A percentile compares a stretch with the other conserved stretches of the same genome.
phyloP scores from a whole-genome alignment of 768 basidiomycete species.

The Leucosporidium yakuticum region DNA sequence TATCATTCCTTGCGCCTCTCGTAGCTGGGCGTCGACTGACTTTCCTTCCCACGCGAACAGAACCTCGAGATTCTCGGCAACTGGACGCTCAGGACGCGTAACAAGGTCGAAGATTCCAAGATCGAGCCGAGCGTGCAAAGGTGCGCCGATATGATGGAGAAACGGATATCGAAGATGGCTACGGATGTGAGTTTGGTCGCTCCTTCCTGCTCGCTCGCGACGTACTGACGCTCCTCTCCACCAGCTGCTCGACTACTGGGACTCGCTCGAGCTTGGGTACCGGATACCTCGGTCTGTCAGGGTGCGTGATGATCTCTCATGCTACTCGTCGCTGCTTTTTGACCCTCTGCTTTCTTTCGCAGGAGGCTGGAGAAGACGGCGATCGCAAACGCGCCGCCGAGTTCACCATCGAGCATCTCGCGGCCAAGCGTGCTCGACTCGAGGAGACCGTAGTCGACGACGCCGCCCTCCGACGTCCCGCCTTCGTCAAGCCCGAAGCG shows the following conservation, averaged over 20 bases:
- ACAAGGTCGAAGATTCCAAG: slow-evolving; percentile 83
- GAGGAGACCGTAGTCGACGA: background rate
- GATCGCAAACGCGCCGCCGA: slow-evolving; percentile 24
- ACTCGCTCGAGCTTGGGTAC: slow-evolving; percentile 65
- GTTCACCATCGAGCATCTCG: slow-evolving; percentile 20
- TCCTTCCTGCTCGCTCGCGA: background rate
- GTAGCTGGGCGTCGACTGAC: slow-evolving; percentile 46
- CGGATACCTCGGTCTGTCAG: slow-evolving; percentile 64
- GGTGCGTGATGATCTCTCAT: background rate
- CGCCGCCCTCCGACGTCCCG: background rate
- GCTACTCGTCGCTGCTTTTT: background rate
- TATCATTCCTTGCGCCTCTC: background rate
- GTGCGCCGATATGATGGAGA: slow-evolving; percentile 17
- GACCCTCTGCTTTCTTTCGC: background rate
- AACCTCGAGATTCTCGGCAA: slow-evolving; percentile 43
- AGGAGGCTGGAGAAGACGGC: slow-evolving; percentile 16
- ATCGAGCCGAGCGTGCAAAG: slow-evolving; percentile 48
- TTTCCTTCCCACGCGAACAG: slow-evolving; percentile 30
- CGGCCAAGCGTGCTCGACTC: slow-evolving; percentile 24
- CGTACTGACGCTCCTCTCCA: background rate
- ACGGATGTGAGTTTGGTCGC: slow-evolving; percentile 52
- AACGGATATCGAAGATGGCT: slow-evolving; percentile 50
- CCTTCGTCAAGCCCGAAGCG: slow-evolving; percentile 20
- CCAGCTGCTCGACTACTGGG: slow-evolving; percentile 77
- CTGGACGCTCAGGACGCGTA: slow-evolving; percentile 79